Evolutionary conservation across 2,329 filamentous ascomycete genomes (phyloP), one percentile per base, ranked within the genome.

Genomic region (Fusarium cicatricum): DNA sequence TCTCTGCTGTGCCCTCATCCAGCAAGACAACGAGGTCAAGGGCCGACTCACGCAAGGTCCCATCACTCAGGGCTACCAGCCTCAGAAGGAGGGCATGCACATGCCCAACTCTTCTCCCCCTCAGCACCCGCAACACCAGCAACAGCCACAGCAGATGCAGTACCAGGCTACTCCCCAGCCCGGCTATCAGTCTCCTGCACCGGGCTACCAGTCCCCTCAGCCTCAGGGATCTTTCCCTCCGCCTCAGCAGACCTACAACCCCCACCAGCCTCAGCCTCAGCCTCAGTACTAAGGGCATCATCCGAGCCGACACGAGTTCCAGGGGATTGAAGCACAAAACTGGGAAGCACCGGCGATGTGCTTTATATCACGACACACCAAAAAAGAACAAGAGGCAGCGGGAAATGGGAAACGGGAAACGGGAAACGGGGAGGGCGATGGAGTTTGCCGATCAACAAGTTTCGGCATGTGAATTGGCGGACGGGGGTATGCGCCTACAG

Each of bases 11-110:
- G 75, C 77, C 6, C 70, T 85, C 52, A 77, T 85, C 59, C 85
- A 87, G 74, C 78, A 85, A 51, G 82, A 86, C 53, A 83, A 84
- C 62, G 84, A 87, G 66, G 77, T 80, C 60, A 66, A 68, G 62
- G 28, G 64, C 64, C 51, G 69, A 64, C 37, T 68, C 56, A 58
- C 67, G 10, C 60, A 60, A 15, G 65, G 63, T 2, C 68, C 69
- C 41, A 56, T 71, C 43, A 71, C 65, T n/a, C 68, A 75, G 57
- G 70, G 67, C 28, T 78, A 78, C 53, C 74, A 77, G 61, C 51
- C 69, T 39, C 68, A 75, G 52, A 71, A 74, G 60, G 67, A 74
- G 51, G 71, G 69, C 17, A 78, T 78, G 76, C 55, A 66, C 14
- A 73, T 77, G 74, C 73, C 46, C 31, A 52, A 14, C 45, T 56